Evolutionary conservation across 441 rosid genomes (phyloP).

Genomic region (Pelargonium cotyledonis): DNA sequence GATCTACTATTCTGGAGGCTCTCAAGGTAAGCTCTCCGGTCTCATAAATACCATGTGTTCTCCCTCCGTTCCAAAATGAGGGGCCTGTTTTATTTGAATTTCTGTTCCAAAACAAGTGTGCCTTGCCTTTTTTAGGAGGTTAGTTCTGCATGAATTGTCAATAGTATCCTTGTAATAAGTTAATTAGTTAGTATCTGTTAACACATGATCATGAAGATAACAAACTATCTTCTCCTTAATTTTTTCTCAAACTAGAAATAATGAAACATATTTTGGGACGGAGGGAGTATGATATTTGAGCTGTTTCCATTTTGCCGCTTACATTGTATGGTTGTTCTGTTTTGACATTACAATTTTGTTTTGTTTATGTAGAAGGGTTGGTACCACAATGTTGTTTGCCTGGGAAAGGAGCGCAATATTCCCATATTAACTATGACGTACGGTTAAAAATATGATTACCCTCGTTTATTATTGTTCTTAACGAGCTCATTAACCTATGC

Average conservation of each 20-base stretch:
- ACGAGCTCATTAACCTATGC: not conserved
- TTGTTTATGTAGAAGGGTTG: conserved; percentile 47
- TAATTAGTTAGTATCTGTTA: too few relatives aligned
- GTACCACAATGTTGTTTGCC: conserved; percentile 64
- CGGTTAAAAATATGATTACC: conserved; percentile 11
- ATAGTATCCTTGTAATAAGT: too few relatives aligned
- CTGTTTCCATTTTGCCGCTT: not conserved
- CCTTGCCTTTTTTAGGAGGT: not conserved
- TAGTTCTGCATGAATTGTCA: not conserved
- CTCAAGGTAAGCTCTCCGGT: conserved; percentile 41
- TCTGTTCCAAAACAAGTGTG: not conserved
- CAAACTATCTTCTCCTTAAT: too few relatives aligned
- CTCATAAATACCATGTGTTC: not conserved
- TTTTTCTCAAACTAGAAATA: too few relatives aligned
- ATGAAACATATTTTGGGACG: too few relatives aligned
- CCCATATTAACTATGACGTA: conserved; percentile 88
- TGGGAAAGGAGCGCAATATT: conserved; percentile 53
- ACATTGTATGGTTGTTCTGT: not conserved
- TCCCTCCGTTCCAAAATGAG: too few relatives aligned
- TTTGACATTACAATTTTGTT: not conserved
- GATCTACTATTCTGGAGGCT: conserved; percentile 47
- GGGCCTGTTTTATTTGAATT: not conserved
- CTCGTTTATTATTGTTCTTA: not conserved
- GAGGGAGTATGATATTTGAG: too few relatives aligned
- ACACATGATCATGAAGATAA: too few relatives aligned